Conservation (phyloP, 768 basidiomycete species). For the Hemileccinum rubropunctum region DNA sequence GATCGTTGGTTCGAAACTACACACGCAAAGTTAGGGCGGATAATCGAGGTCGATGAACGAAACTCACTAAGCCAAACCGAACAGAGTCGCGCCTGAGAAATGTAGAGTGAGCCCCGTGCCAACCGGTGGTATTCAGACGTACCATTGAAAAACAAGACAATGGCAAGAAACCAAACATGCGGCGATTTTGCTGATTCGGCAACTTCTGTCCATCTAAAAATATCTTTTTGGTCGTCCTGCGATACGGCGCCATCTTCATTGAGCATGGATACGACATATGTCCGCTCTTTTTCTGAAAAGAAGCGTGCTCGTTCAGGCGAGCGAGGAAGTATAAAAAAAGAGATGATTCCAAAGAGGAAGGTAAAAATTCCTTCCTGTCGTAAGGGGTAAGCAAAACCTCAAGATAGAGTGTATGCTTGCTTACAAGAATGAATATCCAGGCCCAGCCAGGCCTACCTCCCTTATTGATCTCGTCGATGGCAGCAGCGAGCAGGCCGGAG, state of each 20-base stretch:
- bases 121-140: constrained; percentile 17
- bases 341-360: constrained; percentile 48
- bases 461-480: constrained; percentile 54
- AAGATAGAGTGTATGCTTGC: constrained; percentile 6
- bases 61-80: constrained; percentile 22
- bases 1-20: constrained; percentile 71
- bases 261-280: constrained; percentile 36
- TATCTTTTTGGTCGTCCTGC: constrained; percentile 41
- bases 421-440: constrained; percentile 54
- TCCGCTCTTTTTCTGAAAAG: constrained; percentile 44
- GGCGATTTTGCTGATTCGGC: constrained; percentile 44
- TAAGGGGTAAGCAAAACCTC: not conserved
- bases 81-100: constrained; percentile 11
- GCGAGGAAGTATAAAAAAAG: constrained; percentile 40
- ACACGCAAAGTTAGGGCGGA: constrained; percentile 28
- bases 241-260: constrained; percentile 31
- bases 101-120: not conserved
- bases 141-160: constrained; percentile 54
- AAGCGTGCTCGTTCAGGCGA: constrained; percentile 46
- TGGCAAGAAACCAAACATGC: constrained; percentile 51
- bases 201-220: constrained; percentile 59
- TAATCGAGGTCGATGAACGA: constrained; percentile 25
- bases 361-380: constrained; percentile 61
- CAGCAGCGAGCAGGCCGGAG: constrained; percentile 62
- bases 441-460: constrained; percentile 56